Percentiles rank a stretch among this genome's conserved stretches.
phyloP scores from a whole-genome alignment of 352 stramenopile species.

The Peronospora belbahrii region DNA sequence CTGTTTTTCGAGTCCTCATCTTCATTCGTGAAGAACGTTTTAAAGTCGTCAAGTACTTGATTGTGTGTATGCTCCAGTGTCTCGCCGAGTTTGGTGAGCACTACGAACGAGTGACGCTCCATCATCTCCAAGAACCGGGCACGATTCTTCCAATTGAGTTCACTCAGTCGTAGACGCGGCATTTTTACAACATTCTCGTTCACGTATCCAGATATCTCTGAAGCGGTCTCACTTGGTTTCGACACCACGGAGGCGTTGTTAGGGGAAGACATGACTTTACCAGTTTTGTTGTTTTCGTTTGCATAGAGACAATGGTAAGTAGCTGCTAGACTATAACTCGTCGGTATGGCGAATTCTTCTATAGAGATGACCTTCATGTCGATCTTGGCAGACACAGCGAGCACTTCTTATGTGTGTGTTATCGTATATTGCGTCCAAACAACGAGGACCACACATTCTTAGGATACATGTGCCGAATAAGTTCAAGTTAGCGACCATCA shows the following conservation, averaged over 20 bases:
- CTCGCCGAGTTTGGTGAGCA: constrained; percentile 45
- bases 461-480: too few relatives aligned
- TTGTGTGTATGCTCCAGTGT: constrained; percentile 31
- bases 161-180: constrained; percentile 32
- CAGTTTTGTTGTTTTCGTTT: constrained; percentile 2
- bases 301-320: constrained; percentile 28
- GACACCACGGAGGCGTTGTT: not conserved
- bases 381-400: not conserved
- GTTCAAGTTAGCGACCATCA: too few relatives aligned
- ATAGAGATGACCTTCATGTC: constrained; percentile 9
- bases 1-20: constrained; percentile 31
- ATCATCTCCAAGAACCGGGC: constrained; percentile 41
- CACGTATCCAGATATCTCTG: not conserved
- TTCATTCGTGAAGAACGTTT: constrained; percentile 38
- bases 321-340: constrained; percentile 19
- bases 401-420: too few relatives aligned
- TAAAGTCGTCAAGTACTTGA: constrained; percentile 32
- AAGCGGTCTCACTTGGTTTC: constrained; percentile 5
- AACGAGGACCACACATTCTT: constrained; percentile 7
- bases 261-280: too few relatives aligned
- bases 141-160: constrained; percentile 46
- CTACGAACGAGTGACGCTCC: constrained; percentile 52
- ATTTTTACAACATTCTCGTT: constrained; percentile 12
- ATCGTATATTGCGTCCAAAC: constrained; percentile 3
- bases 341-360: constrained; percentile 6